phyloP scores from a whole-genome alignment of 2,329 filamentous ascomycete species.

The Penicillium sp. region DNA sequence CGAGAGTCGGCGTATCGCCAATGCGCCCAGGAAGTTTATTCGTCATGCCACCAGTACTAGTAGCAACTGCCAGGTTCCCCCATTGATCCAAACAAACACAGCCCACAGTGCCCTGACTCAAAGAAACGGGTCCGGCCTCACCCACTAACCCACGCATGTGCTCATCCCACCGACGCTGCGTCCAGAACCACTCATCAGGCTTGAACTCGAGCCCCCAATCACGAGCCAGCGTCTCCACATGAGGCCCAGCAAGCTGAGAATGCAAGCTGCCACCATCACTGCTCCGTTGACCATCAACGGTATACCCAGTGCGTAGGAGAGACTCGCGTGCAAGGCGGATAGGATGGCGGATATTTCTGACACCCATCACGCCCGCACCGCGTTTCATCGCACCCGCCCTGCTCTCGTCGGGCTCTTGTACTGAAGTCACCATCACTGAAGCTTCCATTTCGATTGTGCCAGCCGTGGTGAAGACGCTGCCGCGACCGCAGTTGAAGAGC shows the following conservation, averaged over 20 bases:
- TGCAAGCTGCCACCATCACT: slow-evolving; percentile 47
- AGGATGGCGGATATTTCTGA: slow-evolving; percentile 72
- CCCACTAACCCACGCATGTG: slow-evolving; percentile 58
- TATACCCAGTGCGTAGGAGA: slow-evolving; percentile 49
- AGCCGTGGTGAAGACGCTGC: slow-evolving; percentile 78
- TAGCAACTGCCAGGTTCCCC: slow-evolving; percentile 65
- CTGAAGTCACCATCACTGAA: slow-evolving; percentile 70
- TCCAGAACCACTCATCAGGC: slow-evolving; percentile 69
- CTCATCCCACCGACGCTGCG: slow-evolving; percentile 71
- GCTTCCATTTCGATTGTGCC: slow-evolving; percentile 83
- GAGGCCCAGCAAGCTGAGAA: slow-evolving; percentile 61
- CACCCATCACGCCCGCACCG: slow-evolving; percentile 68
- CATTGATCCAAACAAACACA: slow-evolving; percentile 74
- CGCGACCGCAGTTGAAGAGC: slow-evolving; percentile 78
- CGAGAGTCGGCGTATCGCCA: slow-evolving; percentile 77
- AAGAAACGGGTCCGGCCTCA: slow-evolving; percentile 18
- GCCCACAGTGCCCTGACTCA: slow-evolving; percentile 79
- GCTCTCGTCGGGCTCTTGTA: slow-evolving; percentile 10
- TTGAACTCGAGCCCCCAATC: slow-evolving; percentile 62
- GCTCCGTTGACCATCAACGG: slow-evolving; percentile 56
- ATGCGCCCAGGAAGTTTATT: slow-evolving; percentile 83
- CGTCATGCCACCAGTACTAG: slow-evolving; percentile 70
- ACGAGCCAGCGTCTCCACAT: slow-evolving; percentile 64
- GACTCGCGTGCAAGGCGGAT: slow-evolving; percentile 68
- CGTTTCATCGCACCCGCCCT: slow-evolving; percentile 58